Conservation (phyloP, 192 early-diverging fungal genomes). For the Chytriomyces hyalinus region DNA sequence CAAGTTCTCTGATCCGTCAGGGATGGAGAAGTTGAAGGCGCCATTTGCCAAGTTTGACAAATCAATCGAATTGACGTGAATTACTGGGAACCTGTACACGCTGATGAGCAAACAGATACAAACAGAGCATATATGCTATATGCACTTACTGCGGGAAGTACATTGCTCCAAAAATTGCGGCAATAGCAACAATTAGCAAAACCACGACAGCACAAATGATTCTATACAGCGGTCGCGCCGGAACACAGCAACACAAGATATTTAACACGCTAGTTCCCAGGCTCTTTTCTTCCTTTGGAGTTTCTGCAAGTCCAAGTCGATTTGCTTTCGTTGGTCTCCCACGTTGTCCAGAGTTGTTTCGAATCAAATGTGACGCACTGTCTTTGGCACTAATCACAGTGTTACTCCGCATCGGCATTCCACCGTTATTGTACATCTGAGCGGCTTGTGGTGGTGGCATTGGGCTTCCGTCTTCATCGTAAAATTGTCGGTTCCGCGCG, state of each 20-base stretch:
- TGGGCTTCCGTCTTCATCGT: not conserved
- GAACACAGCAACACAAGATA: constrained; percentile 29
- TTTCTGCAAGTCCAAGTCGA: not conserved
- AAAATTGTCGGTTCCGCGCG: not conserved
- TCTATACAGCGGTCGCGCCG: constrained; percentile 23
- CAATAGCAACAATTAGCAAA: constrained; percentile 9
- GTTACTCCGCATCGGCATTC: not conserved
- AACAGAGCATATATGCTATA: not conserved
- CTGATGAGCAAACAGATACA: not conserved
- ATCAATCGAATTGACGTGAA: constrained; percentile 29
- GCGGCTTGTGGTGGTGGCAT: not conserved
- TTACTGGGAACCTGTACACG: constrained; percentile 26
- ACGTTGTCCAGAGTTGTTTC: not conserved
- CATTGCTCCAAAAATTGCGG: constrained; percentile 26
- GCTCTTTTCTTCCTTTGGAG: constrained; percentile 4
- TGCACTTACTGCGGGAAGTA: constrained; percentile 33
- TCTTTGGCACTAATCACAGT: not conserved
- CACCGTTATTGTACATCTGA: not conserved
- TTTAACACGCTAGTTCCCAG: not conserved
- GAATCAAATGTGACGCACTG: not conserved
- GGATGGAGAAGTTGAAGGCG: constrained; percentile 23
- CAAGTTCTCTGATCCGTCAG: constrained; percentile 12
- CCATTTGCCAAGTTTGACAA: constrained; percentile 12
- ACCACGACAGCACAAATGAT: constrained; percentile 26
- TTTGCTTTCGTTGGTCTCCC: constrained; percentile 3